Percentiles rank a stretch among this genome's conserved stretches.
Evolutionary conservation across 768 basidiomycete species (phyloP).

Genomic region (Collybiopsis confluens): DNA sequence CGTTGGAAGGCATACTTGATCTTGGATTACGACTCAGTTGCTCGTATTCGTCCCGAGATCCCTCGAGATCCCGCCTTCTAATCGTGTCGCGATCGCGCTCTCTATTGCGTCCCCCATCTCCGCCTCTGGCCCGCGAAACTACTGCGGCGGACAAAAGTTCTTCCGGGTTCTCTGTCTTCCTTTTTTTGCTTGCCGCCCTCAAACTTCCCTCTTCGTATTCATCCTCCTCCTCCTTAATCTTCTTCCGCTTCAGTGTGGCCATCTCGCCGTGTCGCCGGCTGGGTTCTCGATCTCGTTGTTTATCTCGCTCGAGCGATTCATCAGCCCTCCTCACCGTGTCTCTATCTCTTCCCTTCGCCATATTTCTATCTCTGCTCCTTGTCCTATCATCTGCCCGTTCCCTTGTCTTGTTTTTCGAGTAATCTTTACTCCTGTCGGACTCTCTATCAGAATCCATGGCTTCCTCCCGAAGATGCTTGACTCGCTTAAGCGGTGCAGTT

Average conservation of each 20-base stretch:
- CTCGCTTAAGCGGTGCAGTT: constrained; percentile 8
- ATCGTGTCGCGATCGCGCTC: constrained; percentile 12
- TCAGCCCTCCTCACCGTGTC: constrained; percentile 13
- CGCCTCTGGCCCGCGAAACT: constrained; percentile 2
- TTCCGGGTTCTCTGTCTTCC: constrained; percentile 34
- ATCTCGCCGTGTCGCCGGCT: not conserved
- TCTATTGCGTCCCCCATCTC: not conserved
- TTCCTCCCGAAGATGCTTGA: constrained; percentile 18
- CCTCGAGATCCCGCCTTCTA: constrained; percentile 8
- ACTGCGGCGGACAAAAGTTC: constrained; percentile 5
- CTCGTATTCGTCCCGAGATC: not conserved
- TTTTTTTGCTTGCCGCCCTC: constrained; percentile 31
- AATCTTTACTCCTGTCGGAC: constrained; percentile 17
- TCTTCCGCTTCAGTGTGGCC: constrained; percentile 34
- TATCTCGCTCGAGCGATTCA: constrained; percentile 10
- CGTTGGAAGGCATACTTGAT: constrained; percentile 5
- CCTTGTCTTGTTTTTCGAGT: constrained; percentile 14
- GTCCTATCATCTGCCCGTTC: constrained; percentile 24
- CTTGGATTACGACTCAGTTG: constrained; percentile 12
- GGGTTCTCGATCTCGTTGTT: not conserved
- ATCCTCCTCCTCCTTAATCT: constrained; percentile 20
- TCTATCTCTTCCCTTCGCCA: constrained; percentile 17
- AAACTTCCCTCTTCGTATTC: constrained; percentile 25
- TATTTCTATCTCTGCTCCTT: constrained; percentile 20
- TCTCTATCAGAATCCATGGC: constrained; percentile 24